Base-by-base conservation (phyloP, 75 land plant species). In the Pinus tabuliformis region DNA sequence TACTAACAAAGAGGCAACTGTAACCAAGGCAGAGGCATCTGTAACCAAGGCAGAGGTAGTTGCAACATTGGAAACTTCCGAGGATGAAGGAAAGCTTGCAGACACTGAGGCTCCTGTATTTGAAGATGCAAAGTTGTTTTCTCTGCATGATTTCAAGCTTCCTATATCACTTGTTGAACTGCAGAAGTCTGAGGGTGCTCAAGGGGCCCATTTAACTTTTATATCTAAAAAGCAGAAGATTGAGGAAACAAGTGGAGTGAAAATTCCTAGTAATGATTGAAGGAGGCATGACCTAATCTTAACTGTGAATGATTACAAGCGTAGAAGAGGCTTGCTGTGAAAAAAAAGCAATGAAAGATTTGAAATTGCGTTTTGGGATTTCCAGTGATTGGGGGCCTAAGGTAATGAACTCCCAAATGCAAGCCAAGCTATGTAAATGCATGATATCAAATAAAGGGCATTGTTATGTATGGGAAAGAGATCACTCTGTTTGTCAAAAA, bases 301-400 rank as follows among this genome's bases (percentile, higher is more conserved):
- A 58, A 91, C 92, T 22, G 99, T 96, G 36, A 82, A 93, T 66
- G 99, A 96, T 73, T 96, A 93, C 87, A 96, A 96, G 77, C 89
- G 99, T 6, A 83, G 99, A 45, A 85, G 92, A 78, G 99, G 99
- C 21, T 78, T 96, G 36, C 85, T 93, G 9, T 96, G 84, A 86
- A 49, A 49, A 49, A 49, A 11, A 49, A 49, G 8, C 11, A 9
- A 49, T 9, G 54, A 49, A 49, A 49, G 12, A 49, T 49, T 49
- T 49, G 54, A 11, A 49, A 49, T 49, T 49, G 12, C 1, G 11
- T 49, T 49, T 45, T 49, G 11, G 54, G 11, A 49, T 49, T 49
- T 9, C 54, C 54, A 2, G 54, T 49, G 54, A 49, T 49, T 49
- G 1, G 54, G 54, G 54, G 54, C 12, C 1, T 8, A 49, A 49